phyloP scores from a whole-genome alignment of 331 rosid genomes.

The Malus hybrid region DNA sequence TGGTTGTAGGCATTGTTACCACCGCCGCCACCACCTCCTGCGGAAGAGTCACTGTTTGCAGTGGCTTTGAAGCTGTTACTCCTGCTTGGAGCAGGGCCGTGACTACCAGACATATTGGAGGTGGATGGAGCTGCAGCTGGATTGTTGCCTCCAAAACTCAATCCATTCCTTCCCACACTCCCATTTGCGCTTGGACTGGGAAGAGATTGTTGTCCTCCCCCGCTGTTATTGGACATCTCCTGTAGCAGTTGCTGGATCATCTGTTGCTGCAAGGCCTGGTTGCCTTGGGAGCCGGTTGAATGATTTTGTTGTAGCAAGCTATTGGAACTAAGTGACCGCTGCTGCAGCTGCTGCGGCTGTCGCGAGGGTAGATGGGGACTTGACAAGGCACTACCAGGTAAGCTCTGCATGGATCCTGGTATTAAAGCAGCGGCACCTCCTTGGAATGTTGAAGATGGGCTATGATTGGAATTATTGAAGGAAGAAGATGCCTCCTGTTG shows the following conservation, averaged over 20 bases:
- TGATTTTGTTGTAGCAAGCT: conserved; percentile 52
- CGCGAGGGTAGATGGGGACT: conserved; percentile 54
- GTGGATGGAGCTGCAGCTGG: conserved; percentile 33
- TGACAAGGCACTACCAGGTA: conserved; percentile 50
- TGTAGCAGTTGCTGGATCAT: conserved; percentile 74
- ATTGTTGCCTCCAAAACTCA: conserved; percentile 46
- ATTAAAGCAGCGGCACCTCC: conserved; percentile 39
- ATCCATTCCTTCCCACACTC: conserved; percentile 38
- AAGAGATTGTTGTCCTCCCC: conserved; percentile 48
- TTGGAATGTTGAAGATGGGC: conserved; percentile 68
- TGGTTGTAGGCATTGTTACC: conserved; percentile 67
- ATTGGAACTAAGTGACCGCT: conserved; percentile 46
- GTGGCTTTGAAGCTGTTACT: conserved; percentile 85
- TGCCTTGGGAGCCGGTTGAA: conserved; percentile 51
- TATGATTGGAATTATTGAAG: conserved; percentile 55
- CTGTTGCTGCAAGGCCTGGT: conserved; percentile 60
- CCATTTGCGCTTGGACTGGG: conserved; percentile 55
- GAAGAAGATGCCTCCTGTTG: conserved; percentile 76
- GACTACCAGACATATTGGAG: conserved; percentile 40
- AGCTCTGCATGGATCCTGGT: conserved; percentile 61
- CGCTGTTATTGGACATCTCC: conserved; percentile 48
- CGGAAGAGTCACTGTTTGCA: conserved; percentile 73
- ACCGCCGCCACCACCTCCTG: conserved; percentile 63
- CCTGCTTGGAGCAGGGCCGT: conserved; percentile 63
- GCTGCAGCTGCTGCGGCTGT: conserved; percentile 47